Evolutionary conservation across 2,329 filamentous ascomycete species (phyloP).

Genomic region (Apiospora malaysiana): DNA sequence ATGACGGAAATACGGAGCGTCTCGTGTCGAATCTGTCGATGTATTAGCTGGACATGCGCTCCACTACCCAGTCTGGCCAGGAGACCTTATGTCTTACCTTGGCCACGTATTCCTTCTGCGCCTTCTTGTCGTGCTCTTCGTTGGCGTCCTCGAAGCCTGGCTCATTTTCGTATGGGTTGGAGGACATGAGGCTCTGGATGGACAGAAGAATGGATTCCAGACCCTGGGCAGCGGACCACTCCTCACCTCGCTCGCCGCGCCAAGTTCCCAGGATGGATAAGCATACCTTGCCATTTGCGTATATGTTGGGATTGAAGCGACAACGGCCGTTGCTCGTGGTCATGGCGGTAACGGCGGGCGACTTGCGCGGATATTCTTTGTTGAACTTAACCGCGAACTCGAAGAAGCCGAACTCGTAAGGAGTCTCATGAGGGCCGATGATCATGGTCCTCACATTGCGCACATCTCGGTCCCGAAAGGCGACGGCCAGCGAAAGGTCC

Average conservation of each 20-base stretch:
- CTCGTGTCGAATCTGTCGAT: constrained; percentile 82
- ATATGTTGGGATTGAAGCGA: constrained; percentile 97
- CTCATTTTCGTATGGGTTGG: constrained; percentile 95
- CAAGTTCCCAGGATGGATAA: constrained; percentile 96
- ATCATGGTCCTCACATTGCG: constrained; percentile 87
- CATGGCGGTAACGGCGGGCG: constrained; percentile 66
- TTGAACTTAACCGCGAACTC: constrained; percentile 85
- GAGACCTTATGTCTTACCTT: constrained; percentile 65
- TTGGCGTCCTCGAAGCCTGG: constrained; percentile 87
- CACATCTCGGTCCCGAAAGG: constrained; percentile 86
- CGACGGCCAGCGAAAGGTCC: constrained; percentile 87
- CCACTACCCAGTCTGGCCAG: neutral
- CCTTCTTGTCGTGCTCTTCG: constrained; percentile 70
- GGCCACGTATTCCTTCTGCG: constrained; percentile 75
- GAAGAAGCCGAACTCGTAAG: constrained; percentile 97
- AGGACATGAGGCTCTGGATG: constrained; percentile 94
- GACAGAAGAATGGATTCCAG: constrained; percentile 93
- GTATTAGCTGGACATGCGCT: neutral
- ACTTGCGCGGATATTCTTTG: constrained; percentile 81
- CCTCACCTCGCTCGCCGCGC: constrained; percentile 86
- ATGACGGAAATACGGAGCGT: constrained; percentile 86
- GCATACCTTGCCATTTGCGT: constrained; percentile 89
- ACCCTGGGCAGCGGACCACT: constrained; percentile 96
- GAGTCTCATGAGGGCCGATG: constrained; percentile 90
- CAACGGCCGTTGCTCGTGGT: constrained; percentile 90